These are phyloP conservation scores for Leishmania lainsoni DNA, from an alignment of 208 protist genomes.

Conservation along the genomic window DNA sequence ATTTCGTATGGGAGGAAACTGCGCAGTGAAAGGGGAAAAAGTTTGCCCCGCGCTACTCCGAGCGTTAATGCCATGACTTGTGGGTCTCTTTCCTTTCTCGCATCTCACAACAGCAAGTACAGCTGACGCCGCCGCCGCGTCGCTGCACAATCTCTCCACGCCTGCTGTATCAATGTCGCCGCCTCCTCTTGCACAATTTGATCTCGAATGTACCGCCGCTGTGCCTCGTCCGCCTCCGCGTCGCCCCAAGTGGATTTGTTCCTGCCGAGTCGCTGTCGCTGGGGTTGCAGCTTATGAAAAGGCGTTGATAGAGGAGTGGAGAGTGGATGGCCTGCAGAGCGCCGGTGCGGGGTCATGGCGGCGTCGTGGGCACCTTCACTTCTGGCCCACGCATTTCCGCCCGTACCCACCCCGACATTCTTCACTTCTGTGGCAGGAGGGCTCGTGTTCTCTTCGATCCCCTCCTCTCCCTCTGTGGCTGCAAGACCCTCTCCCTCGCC, in stretches of 20 bases:
- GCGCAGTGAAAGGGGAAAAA: background rate
- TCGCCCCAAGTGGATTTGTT: background rate
- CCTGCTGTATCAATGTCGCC: conserved; percentile 56
- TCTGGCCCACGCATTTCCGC: background rate
- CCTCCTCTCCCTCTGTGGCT: background rate
- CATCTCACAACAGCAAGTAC: background rate
- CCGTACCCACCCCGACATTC: background rate
- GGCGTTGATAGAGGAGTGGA: background rate
- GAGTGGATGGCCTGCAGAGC: background rate
- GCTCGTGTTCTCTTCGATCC: background rate
- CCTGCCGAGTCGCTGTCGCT: background rate
- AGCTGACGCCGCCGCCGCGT: background rate
- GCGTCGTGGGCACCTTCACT: background rate
- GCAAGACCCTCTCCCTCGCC: background rate
- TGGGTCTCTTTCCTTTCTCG: background rate
- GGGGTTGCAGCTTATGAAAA: background rate
- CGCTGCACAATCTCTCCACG: conserved; percentile 28
- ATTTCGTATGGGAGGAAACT: background rate
- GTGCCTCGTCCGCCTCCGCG: conserved; percentile 8
- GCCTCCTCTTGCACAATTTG: conserved; percentile 53
- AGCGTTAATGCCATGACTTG: background rate
- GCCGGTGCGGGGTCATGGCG: background rate
- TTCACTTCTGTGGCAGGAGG: background rate
- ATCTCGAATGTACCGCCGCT: conserved; percentile 32
- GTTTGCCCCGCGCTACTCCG: background rate